A percentile compares a stretch with the other conserved stretches of the same genome.
Evolutionary conservation across 306 rosid species (phyloP).

Genomic region (Elaeagnus macrophylla): DNA sequence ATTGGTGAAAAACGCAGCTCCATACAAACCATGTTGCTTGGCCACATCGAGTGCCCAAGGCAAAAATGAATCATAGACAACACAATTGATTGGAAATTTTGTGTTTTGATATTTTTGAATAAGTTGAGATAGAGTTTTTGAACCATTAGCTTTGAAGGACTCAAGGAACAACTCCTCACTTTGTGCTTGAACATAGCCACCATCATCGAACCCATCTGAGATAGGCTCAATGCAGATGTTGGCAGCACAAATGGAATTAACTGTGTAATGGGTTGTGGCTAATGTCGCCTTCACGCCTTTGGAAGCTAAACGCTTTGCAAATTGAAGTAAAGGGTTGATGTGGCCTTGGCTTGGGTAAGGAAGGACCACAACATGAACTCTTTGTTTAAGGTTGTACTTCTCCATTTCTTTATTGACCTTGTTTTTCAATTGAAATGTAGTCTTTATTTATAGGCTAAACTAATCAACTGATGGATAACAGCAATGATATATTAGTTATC

Average conservation of each 20-base stretch:
- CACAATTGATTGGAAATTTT: slow-evolving; percentile 21
- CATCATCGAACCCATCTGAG: slow-evolving; percentile 33
- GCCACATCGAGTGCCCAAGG: slow-evolving; percentile 42
- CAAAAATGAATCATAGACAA: slow-evolving; percentile 31
- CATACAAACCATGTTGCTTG: slow-evolving; percentile 13
- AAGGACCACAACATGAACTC: slow-evolving; percentile 29
- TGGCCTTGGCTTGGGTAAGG: slow-evolving; percentile 38
- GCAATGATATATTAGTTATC: too few relatives aligned
- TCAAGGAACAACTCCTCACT: slow-evolving; percentile 22
- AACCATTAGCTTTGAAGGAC: slow-evolving; percentile 26
- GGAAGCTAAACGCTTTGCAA: slow-evolving; percentile 30
- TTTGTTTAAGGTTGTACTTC: not conserved
- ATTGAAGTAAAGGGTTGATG: slow-evolving; percentile 40
- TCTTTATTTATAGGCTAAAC: too few relatives aligned
- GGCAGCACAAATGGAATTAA: slow-evolving; percentile 20
- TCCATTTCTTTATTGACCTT: slow-evolving; percentile 6
- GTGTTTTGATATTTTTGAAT: slow-evolving; percentile 15
- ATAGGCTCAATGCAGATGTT: slow-evolving; percentile 19
- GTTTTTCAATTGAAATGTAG: too few relatives aligned
- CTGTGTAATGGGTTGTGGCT: slow-evolving; percentile 28
- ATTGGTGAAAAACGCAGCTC: slow-evolving; percentile 29
- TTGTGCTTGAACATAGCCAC: slow-evolving; percentile 27
- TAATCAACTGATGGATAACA: too few relatives aligned
- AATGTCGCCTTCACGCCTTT: slow-evolving; percentile 30
- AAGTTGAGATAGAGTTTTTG: slow-evolving; percentile 22